These are phyloP conservation scores for Nannizziopsis arthrosporioides DNA, from an alignment of 2,329 filamentous ascomycete genomes.

Conservation along the genomic window DNA sequence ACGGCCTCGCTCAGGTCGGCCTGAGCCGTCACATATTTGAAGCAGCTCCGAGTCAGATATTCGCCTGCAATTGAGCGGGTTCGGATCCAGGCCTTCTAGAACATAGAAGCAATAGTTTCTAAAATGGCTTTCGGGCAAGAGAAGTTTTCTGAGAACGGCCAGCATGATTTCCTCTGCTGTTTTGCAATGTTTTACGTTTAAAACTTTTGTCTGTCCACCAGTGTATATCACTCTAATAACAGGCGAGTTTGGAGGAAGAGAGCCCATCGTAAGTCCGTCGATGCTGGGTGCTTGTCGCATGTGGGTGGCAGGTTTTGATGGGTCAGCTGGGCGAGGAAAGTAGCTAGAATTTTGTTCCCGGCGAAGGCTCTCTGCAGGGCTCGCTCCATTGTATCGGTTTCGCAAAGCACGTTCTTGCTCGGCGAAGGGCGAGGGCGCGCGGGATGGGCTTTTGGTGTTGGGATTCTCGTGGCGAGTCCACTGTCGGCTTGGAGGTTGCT, in stretches of 20 bases:
- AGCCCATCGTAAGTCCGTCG: conserved; percentile 76
- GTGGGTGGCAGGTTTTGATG: conserved; percentile 54
- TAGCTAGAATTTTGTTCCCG: conserved; percentile 43
- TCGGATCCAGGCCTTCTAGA: conserved; percentile 70
- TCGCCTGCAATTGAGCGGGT: conserved; percentile 67
- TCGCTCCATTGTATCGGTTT: conserved; percentile 49
- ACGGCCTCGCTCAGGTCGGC: conserved; percentile 74
- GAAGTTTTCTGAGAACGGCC: conserved; percentile 76
- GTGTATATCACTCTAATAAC: conserved; percentile 90
- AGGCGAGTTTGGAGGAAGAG: conserved; percentile 72
- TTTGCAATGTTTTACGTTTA: conserved; percentile 84
- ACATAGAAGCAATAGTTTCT: conserved; percentile 97
- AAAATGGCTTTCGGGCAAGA: conserved; percentile 77
- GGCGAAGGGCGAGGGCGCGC: conserved; percentile 59
- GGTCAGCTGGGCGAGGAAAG: conserved; percentile 45
- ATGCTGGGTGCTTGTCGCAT: conserved; percentile 71
- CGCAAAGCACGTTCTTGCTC: conserved; percentile 42
- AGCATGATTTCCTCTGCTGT: conserved; percentile 88
- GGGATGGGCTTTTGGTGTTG: conserved; percentile 46
- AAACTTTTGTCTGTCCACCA: conserved; percentile 79
- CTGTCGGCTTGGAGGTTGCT: conserved; percentile 44
- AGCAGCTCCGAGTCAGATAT: conserved; percentile 79
- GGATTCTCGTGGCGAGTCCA: conserved; percentile 40
- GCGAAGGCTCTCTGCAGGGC: conserved; percentile 43
- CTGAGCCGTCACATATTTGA: conserved; percentile 78